Base-by-base conservation (phyloP, 139 green algal species). In the Coelastrella sp. region DNA sequence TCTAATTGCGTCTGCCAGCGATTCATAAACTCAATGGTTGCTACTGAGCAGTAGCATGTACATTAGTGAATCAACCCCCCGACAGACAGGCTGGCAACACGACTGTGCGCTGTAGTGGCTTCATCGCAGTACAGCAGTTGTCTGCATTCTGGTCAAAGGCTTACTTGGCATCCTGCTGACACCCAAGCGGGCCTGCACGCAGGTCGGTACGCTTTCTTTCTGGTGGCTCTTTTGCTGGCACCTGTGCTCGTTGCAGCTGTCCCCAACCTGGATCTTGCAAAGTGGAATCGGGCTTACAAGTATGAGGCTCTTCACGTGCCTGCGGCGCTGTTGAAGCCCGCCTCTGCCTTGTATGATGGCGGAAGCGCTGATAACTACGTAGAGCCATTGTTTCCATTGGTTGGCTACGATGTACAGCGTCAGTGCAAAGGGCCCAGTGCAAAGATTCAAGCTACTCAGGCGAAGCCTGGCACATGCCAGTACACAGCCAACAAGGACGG, bases 321-420 rank as follows among this genome's bases (percentile, higher is more conserved):
- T 6, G 84, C 84, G 57, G 84, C 35, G 20, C 84, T 88, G 68
- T 68, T 88, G 49, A 60, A 75, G 20, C 82, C n/a, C 8, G 68
- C 65, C 19, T 63, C 85, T 8, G 85, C 85, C 22, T 20, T 90
- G 73, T 81, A 81, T 49, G 84, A 88, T 88, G 84, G 84, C 19
- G 84, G 84, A 56, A 84, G 59, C 25, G 61, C 70, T 60, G 73
- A 73, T 49, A 58, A 6, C 24, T 90, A 85, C 27, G n/a, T 70
- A 27, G 78, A 91, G 78, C 87, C 87, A 27, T 19, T 91, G 61
- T 91, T 91, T 80, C 87, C 87, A 10, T 61, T 86, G 11, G 17
- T 78, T 12, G 87, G 87, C 87, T 91, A 87, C 25, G 78, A 91
- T 56, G 87, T 91, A 27, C 68, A 89, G 88, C 20, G 27, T 12